These are phyloP conservation scores for Podila epigama DNA, from an alignment of 192 early-diverging fungal species.

Conservation along the genomic window DNA sequence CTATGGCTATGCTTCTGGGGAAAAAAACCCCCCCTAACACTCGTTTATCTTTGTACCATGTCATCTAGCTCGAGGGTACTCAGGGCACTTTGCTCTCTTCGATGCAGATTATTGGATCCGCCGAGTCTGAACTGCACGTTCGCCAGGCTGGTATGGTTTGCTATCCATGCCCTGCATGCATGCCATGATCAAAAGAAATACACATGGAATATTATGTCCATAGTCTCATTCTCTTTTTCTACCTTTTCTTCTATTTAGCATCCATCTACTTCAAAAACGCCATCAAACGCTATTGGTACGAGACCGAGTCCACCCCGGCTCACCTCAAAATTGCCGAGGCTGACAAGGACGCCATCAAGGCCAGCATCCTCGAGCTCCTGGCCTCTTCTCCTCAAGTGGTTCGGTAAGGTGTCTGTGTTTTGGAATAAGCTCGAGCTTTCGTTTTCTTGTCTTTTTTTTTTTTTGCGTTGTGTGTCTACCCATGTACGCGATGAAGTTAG, in stretches of 20 bases:
- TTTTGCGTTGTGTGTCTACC: not conserved
- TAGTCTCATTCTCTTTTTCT: not conserved
- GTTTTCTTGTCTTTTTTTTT: not conserved
- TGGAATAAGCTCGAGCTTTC: too few relatives aligned
- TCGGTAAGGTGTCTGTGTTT: conserved; percentile 67
- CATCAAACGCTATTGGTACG: conserved; percentile 39
- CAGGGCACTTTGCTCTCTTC: conserved; percentile 28
- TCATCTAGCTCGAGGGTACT: conserved; percentile 38
- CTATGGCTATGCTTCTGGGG: too few relatives aligned
- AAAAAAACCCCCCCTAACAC: too few relatives aligned
- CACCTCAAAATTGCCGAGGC: conserved; percentile 65
- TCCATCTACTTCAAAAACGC: conserved; percentile 48
- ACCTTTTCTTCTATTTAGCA: conserved; percentile 2
- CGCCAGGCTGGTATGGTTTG: conserved; percentile 68
- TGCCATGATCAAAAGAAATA: too few relatives aligned
- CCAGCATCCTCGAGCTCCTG: conserved; percentile 79
- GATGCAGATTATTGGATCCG: conserved; percentile 64
- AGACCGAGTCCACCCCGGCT: conserved; percentile 54
- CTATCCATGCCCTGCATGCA: too few relatives aligned
- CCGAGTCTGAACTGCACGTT: conserved; percentile 56
- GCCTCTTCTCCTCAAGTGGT: conserved; percentile 73
- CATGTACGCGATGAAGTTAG: too few relatives aligned
- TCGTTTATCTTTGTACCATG: not conserved
- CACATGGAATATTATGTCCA: too few relatives aligned
- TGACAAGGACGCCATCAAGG: conserved; percentile 74